Evolutionary conservation across 345 rosid genomes (phyloP), one percentile per base, ranked within the genome.

Genomic region (Psidium guajava): DNA sequence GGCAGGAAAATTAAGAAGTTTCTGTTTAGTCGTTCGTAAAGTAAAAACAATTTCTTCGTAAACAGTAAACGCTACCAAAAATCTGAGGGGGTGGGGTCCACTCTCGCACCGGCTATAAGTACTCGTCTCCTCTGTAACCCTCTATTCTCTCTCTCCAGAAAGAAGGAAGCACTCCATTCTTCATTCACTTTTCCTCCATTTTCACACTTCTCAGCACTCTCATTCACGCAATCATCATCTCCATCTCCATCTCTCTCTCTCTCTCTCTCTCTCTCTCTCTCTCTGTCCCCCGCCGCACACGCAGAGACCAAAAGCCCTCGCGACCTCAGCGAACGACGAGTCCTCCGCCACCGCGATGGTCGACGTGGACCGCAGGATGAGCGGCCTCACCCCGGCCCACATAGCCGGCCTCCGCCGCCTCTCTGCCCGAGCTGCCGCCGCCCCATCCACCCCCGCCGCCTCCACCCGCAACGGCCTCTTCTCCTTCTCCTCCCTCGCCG

Each of bases 351-450:
- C 73, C 50, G 88, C 84, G 83, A 97, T 97, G 99, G 99, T 96
- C 83, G 99, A 97, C 92, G 98, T 97, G 11, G 99, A 97, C 94
- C 93, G 99, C 89, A 93, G 99, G 56, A 92, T 95, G 95, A 85
- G 93, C 88, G 97, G 98, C 86, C 96, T 96, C 24, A 94, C 94
- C 58, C 99, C 98, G 88, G 93, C 95, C 49, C 98, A 97, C 88
- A 82, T 94, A 18, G 98, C 99, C 99, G 99, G 98, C 51, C 90
- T 96, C 84, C 99, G 98, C 84, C 98, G 99, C 82, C 94, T 97
- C 82, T 97, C 98, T 5, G 98, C 98, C 51, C 89, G 98, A 0
- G 99, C 99, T 47, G 93, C 98, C 36, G 96, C 98, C n/a, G 36
- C 86, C 59, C 24, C 69, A 94, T 95, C 32, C 87, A 93, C 98